Percentiles rank a stretch among this genome's conserved stretches.
Evolutionary conservation across 1,284 basidiomycete species (phyloP).

Genomic region (Schizophyllum amplum): DNA sequence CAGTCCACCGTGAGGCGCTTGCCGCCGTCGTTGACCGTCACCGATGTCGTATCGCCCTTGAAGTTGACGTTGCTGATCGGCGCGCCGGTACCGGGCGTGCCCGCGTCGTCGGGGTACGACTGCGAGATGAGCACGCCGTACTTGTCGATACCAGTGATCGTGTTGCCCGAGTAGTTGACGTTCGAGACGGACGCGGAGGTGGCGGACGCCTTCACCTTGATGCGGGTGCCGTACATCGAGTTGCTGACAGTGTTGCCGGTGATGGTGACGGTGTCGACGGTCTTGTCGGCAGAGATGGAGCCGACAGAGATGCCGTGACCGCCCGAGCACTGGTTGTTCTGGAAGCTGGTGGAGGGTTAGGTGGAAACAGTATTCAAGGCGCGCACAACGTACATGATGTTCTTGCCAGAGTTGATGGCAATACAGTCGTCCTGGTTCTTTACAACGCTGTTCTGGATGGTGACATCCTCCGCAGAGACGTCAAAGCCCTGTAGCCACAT

Average conservation of each 20-base stretch:
- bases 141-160: constrained; percentile 1
- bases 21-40: constrained; percentile 29
- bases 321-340: constrained; percentile 41
- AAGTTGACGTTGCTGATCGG: constrained; percentile 33
- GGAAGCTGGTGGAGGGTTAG: constrained; percentile 23
- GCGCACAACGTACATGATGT: constrained; percentile 27
- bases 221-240: constrained; percentile 19
- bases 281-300: constrained; percentile 37
- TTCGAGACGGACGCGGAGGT: constrained; percentile 11
- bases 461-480: constrained; percentile 33
- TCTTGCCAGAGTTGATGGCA: constrained; percentile 49
- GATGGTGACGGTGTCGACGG: constrained; percentile 41
- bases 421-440: constrained; percentile 49
- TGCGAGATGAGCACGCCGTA: constrained; percentile 34
- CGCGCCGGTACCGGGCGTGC: constrained; percentile 42
- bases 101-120: constrained; percentile 37
- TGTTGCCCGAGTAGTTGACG: constrained; percentile 9
- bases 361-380: not conserved
- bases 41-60: constrained; percentile 21
- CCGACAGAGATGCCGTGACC: constrained; percentile 60
- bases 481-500: constrained; percentile 33
- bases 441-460: constrained; percentile 33
- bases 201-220: constrained; percentile 9
- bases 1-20: constrained; percentile 36
- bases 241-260: constrained; percentile 39